These are phyloP conservation scores for Trichomonas vaginalis DNA, from an alignment of 208 protist species.

Conservation along the genomic window DNA sequence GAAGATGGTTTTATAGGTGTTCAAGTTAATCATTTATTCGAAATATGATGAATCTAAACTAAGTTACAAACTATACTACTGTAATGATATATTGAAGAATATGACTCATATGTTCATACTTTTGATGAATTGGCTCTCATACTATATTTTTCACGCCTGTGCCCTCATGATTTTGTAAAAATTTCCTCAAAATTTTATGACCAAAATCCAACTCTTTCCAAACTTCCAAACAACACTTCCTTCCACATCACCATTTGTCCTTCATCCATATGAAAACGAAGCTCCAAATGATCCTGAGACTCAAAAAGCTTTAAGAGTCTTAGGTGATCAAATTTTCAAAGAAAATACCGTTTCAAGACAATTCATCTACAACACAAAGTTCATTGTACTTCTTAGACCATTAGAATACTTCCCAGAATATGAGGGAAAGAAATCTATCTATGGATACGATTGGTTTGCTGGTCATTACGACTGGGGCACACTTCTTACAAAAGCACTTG, in stretches of 20 bases:
- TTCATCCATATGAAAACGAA: background rate
- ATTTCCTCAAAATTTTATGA: too few species aligned
- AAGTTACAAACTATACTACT: too few species aligned
- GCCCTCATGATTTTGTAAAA: too few species aligned
- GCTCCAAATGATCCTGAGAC: background rate
- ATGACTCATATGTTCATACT: too few species aligned
- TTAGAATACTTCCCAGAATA: background rate
- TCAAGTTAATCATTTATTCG: too few species aligned
- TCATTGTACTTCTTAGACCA: background rate
- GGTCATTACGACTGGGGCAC: background rate
- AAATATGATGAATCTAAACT: too few species aligned
- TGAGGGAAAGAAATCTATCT: background rate
- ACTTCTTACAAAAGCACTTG: background rate
- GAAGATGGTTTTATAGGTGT: too few species aligned
- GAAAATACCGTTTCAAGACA: background rate
- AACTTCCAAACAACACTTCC: background rate
- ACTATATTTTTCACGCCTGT: too few species aligned
- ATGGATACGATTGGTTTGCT: background rate
- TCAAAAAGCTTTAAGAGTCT: background rate
- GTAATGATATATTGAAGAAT: too few species aligned
- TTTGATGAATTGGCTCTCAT: too few species aligned
- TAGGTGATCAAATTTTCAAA: background rate
- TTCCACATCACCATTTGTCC: background rate
- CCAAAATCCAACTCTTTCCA: background rate
- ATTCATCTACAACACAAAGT: background rate